Evolutionary conservation across 495 filamentous ascomycete species (phyloP), one percentile per base, ranked within the genome.

Genomic region (Aspergillus homomorphus): DNA sequence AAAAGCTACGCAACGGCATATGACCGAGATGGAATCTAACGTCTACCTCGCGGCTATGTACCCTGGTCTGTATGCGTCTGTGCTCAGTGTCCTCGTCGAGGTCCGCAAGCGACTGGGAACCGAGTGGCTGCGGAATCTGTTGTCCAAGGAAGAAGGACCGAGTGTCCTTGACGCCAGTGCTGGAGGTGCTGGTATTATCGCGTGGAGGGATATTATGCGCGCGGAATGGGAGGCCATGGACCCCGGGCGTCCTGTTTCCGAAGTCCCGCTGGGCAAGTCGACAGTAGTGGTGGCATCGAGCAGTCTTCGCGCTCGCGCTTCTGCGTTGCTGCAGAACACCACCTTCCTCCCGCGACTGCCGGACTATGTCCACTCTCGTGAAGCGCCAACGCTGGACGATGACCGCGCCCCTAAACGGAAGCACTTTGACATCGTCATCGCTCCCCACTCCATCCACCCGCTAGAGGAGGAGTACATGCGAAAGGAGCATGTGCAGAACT

Each of bases 261-360:
- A 38, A 14, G 15, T 14, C 33, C 33, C 33, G 4, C 4, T 82
- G 49, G 86, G 86, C 0, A 80, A 74, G 61, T 82, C 85, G 6
- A 86, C 84, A 0, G 85, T 89, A 9, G 61, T 91, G 5, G 80
- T 82, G 9, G 87, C 78, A 0, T 84, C 87, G 1, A 76, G 80
- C n/a, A 56, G 77, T 2, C 79, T 98, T 33, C 86, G 90, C n/a
- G 75, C 89, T 21, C 87, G 92, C 18, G 81, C 89, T 16, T 89
- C 90, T 54, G 74, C 73, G 28, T 81, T 97, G 58, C 80, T 98
- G 12, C 84, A 94, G 15, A 88, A 97, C 65, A 97, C 94, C 0
- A 91, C 86, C 0, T 98, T 98, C 68, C 80, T 98, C 22, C 94
- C 94, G 12, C 89, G 92, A 1, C 76, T 98, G 24, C 94, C 94